Percentiles rank a stretch among this genome's conserved stretches.
These are phyloP conservation scores for Calonectria pseudoreteaudii DNA, from an alignment of 2,329 filamentous ascomycete genomes.

Conservation along the genomic window DNA sequence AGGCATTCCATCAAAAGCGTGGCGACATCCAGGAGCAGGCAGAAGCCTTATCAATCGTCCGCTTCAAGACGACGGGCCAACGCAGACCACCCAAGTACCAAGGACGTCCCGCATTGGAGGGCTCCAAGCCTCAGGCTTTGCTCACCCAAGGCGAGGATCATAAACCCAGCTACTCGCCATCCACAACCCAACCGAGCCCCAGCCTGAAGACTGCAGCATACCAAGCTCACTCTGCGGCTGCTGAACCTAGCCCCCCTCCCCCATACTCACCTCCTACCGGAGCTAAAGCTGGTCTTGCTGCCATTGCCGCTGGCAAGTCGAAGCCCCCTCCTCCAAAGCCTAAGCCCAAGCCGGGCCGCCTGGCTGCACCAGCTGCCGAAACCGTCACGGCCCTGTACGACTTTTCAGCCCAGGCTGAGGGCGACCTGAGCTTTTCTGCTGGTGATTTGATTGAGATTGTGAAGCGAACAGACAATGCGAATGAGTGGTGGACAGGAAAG, in stretches of 20 bases:
- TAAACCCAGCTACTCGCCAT: constrained; percentile 29
- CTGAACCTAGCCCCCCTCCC: constrained; percentile 71
- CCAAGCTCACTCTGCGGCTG: constrained; percentile 52
- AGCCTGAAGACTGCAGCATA: constrained; percentile 49
- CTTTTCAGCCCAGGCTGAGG: constrained; percentile 94
- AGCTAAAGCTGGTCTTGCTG: constrained; percentile 55
- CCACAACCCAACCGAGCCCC: constrained; percentile 30
- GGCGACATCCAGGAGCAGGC: constrained; percentile 86
- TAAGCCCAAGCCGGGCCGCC: constrained; percentile 81
- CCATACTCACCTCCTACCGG: constrained; percentile 71
- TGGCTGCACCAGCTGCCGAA: constrained; percentile 76
- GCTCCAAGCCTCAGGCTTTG: constrained; percentile 60
- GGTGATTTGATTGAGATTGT: constrained; percentile 94
- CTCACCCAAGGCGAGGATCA: constrained; percentile 62
- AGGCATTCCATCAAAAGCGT: constrained; percentile 89
- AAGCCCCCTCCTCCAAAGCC: constrained; percentile 77
- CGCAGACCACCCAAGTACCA: constrained; percentile 70
- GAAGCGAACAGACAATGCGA: constrained; percentile 84
- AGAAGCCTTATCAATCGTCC: constrained; percentile 87
- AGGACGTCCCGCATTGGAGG: constrained; percentile 65
- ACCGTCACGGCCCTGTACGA: constrained; percentile 94
- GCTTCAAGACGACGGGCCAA: constrained; percentile 90
- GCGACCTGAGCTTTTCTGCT: constrained; percentile 89
- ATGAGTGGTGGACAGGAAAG: constrained; percentile 97
- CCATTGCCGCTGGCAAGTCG: constrained; percentile 65